These are phyloP conservation scores for Diatrype stigma DNA, from an alignment of 2,329 filamentous ascomycete genomes.

Conservation along the genomic window DNA sequence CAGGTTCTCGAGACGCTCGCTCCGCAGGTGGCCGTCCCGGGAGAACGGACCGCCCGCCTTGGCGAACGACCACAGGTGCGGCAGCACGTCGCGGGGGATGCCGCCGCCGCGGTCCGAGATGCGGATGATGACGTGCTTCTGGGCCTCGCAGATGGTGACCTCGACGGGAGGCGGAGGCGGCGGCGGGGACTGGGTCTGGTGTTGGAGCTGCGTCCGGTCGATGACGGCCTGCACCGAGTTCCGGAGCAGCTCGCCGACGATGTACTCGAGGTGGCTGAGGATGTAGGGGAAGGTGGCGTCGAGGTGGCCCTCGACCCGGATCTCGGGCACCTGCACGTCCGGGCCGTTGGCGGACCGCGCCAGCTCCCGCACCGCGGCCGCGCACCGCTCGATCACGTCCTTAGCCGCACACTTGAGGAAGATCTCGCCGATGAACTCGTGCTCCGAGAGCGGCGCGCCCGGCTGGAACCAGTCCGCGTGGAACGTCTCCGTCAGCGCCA, in stretches of 20 bases:
- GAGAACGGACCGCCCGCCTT: conserved; percentile 42
- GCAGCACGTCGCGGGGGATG: conserved; percentile 77
- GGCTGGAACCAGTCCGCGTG: conserved; percentile 87
- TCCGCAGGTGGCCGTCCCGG: conserved; percentile 34
- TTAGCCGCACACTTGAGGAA: conserved; percentile 89
- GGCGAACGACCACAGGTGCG: conserved; percentile 93
- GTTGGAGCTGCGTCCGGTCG: conserved; percentile 56
- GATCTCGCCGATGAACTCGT: conserved; percentile 92
- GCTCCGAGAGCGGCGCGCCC: conserved; percentile 64
- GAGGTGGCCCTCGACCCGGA: conserved; percentile 79
- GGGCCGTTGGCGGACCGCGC: conserved; percentile 71
- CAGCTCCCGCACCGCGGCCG: conserved; percentile 68
- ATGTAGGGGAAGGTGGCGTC: conserved; percentile 95
- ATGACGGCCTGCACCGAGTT: conserved; percentile 93
- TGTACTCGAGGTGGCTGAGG: conserved; percentile 92
- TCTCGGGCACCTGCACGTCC: conserved; percentile 68
- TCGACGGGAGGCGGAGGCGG: conserved; percentile 76
- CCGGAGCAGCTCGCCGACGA: conserved; percentile 87
- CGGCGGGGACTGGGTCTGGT: conserved; percentile 17
- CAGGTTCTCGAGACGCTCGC: conserved; percentile 77
- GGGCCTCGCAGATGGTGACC: conserved; percentile 88
- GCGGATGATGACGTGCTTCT: conserved; percentile 92
- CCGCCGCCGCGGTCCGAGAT: conserved; percentile 95
- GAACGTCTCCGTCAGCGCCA: conserved; percentile 91
- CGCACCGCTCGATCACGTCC: conserved; percentile 83